Evolutionary conservation across 179 eudicot species (phyloP), one percentile per base, ranked within the genome.

Genomic region (Camellia oleifera): DNA sequence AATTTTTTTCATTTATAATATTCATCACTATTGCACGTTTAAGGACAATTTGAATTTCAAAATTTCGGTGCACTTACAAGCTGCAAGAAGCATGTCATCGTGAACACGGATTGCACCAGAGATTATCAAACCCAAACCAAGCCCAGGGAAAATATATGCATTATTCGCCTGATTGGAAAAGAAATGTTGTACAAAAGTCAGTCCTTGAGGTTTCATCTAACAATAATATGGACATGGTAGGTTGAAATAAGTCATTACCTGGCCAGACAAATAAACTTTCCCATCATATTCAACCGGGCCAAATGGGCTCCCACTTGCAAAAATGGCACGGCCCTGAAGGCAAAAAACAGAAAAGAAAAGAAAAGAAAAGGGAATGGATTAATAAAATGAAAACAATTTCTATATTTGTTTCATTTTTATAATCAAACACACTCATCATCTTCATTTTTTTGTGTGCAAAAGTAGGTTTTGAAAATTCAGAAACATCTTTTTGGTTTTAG

Each of bases 71-170:
- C 23, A 53, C 82, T 76, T 88, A 90, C 93, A 87, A 57, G 93
- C 93, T 61, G 88, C 89, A 82, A 90, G 79, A 82, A 90, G 93
- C 92, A 90, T 89, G 80, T 90, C 93, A 82, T 90, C 91, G 71
- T 90, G 93, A 72, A 90, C 93, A 26, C 93, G 93, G 79, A 90
- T 89, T 62, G 93, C 90, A 69, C 93, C 93, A 71, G 93, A 86
- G n/a, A 90, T 89, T 52, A 90, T 82, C 84, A 90, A 81, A 76
- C 93, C 93, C 74, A 90, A 87, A 78, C 93, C 93, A 69, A 90
- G 79, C 23, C 93, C 93, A 53, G 93, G 93, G 87, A 90, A 90
- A 82, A 90, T 90, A 83, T 90, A 90, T 13, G 93, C 93, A 82
- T 90, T 90, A 82, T 90, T 90, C 72, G 93, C 82, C 93, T 90